Evolutionary conservation across 345 rosid genomes (phyloP).

Genomic region (Salix brachista): DNA sequence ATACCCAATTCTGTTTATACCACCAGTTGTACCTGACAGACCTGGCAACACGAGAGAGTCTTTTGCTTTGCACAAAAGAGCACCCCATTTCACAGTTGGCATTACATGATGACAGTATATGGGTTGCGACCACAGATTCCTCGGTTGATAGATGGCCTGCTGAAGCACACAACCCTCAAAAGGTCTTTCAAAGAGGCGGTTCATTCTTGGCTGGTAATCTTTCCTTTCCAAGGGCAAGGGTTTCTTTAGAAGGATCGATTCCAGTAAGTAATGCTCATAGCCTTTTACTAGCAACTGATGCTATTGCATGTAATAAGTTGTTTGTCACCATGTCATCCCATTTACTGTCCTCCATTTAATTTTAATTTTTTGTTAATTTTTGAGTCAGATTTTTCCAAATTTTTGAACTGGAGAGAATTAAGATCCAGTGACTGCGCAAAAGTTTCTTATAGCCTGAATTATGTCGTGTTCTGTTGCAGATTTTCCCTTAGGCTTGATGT

Average conservation of each 20-base stretch:
- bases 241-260: conserved; percentile 88
- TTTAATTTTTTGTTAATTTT: background rate
- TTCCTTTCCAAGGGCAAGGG: conserved; percentile 93
- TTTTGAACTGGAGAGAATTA: background rate
- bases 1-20: conserved; percentile 21
- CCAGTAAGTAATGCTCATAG: conserved; percentile 54
- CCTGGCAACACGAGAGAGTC: conserved; percentile 85
- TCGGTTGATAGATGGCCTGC: conserved; percentile 90
- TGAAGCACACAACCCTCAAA: conserved; percentile 81
- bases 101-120: conserved; percentile 83
- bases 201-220: conserved; percentile 97
- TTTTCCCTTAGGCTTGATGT: background rate
- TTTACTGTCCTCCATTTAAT: background rate
- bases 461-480: background rate
- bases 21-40: conserved; percentile 93
- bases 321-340: background rate
- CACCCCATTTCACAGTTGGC: conserved; percentile 85
- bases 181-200: conserved; percentile 78
- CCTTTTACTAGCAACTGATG: background rate
- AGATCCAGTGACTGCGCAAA: background rate
- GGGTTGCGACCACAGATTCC: conserved; percentile 95
- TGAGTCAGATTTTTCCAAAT: background rate
- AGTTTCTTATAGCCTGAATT: background rate
- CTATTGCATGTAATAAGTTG: background rate
- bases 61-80: conserved; percentile 89